Conservation (phyloP, 192 early-diverging fungal species). For the Gigaspora rosea region DNA sequence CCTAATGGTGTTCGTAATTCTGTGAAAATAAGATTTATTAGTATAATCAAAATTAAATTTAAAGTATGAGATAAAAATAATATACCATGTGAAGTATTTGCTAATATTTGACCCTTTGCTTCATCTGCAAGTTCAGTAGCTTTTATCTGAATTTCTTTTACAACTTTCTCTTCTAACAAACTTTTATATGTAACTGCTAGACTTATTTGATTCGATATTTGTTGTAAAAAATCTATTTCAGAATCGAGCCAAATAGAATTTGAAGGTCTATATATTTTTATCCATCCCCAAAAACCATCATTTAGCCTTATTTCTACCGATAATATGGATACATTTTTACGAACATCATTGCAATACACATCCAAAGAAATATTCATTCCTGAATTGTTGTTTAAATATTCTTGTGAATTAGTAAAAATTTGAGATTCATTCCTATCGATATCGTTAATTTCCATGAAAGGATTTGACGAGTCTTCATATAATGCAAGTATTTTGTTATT, state of each 20-base stretch:
- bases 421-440: too few species aligned
- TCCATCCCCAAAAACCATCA: neutral
- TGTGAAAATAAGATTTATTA: conserved; percentile 41
- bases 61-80: conserved; percentile 4
- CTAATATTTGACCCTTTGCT: conserved; percentile 41
- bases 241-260: conserved; percentile 36
- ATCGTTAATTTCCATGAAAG: too few species aligned
- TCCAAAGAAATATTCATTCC: neutral
- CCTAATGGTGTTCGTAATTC: conserved; percentile 32
- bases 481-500: too few species aligned
- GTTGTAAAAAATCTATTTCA: conserved; percentile 29
- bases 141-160: conserved; percentile 43
- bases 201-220: conserved; percentile 39
- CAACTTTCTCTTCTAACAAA: conserved; percentile 43
- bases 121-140: conserved; percentile 44
- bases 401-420: too few species aligned
- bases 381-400: too few species aligned
- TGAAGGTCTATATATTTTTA: conserved; percentile 2
- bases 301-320: neutral
- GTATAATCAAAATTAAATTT: conserved; percentile 43
- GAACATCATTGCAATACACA: neutral
- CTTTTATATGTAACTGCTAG: conserved; percentile 41
- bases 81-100: too few species aligned
- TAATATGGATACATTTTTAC: neutral
- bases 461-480: too few species aligned